A percentile compares a stretch with the other conserved stretches of the same genome.
Conservation (phyloP, 1,284 basidiomycete species). For the Fomitiporia mediterranea region DNA sequence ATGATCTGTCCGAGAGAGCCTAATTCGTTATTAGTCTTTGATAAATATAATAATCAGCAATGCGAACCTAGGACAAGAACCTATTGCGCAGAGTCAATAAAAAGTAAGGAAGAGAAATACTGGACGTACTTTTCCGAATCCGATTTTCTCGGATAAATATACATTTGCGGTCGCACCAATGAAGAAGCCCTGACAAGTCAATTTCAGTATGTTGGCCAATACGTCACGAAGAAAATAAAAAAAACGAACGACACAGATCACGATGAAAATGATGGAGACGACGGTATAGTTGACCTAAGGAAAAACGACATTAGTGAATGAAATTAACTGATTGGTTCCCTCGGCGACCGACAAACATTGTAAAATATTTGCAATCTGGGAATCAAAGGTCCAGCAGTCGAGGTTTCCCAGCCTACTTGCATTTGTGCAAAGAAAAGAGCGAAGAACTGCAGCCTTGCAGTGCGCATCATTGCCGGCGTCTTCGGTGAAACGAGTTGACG, state of each 20-base stretch:
- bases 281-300: slow-evolving; percentile 15
- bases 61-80: slow-evolving; percentile 31
- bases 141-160: slow-evolving; percentile 30
- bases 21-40: neutral
- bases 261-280: slow-evolving; percentile 18
- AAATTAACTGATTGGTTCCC: neutral
- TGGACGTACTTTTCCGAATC: slow-evolving; percentile 29
- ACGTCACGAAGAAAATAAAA: neutral
- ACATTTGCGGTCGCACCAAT: slow-evolving; percentile 25
- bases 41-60: slow-evolving; percentile 12
- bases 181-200: slow-evolving; percentile 49
- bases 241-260: slow-evolving; percentile 14
- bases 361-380: slow-evolving; percentile 18
- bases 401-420: slow-evolving; percentile 20
- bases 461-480: slow-evolving; percentile 7
- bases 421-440: slow-evolving; percentile 16
- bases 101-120: neutral
- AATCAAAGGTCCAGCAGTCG: slow-evolving; percentile 15
- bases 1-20: slow-evolving; percentile 31
- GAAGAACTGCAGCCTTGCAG: slow-evolving; percentile 13
- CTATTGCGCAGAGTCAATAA: slow-evolving; percentile 24
- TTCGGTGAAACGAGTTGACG: neutral
- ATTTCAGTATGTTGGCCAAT: neutral
- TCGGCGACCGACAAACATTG: slow-evolving; percentile 3
- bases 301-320: neutral